Evolutionary conservation across 352 stramenopile species (phyloP).

Genomic region (Phytopythium mirpurense): DNA sequence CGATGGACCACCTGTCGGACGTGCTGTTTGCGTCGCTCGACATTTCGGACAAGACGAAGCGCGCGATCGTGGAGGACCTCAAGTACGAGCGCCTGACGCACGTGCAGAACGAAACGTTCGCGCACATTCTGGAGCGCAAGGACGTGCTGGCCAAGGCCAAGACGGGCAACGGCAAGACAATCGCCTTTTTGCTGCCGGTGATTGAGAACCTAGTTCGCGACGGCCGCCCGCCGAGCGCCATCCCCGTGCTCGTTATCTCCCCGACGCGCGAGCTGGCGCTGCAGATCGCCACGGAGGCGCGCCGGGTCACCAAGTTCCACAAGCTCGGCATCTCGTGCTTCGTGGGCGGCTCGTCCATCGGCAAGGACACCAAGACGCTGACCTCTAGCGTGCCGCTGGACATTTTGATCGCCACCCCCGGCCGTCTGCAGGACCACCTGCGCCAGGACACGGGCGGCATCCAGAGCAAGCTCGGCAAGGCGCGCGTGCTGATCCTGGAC

Average conservation of each 20-base stretch:
- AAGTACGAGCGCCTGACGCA: slow-evolving; percentile 86
- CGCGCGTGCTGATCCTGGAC: slow-evolving; percentile 85
- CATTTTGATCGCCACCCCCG: slow-evolving; percentile 95
- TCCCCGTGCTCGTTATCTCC: slow-evolving; percentile 92
- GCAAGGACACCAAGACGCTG: slow-evolving; percentile 45
- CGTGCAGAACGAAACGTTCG: slow-evolving; percentile 87
- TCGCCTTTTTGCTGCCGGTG: slow-evolving; percentile 78
- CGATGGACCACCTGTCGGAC: slow-evolving; percentile 49
- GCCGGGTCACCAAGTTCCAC: slow-evolving; percentile 86
- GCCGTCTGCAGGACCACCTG: slow-evolving; percentile 94
- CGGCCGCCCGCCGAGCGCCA: slow-evolving; percentile 58
- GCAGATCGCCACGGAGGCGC: slow-evolving; percentile 91
- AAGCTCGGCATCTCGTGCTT: slow-evolving; percentile 56
- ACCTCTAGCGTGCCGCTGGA: slow-evolving; percentile 47
- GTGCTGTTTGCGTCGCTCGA: slow-evolving; percentile 46
- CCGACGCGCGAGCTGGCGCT: slow-evolving; percentile 95
- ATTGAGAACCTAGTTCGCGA: slow-evolving; percentile 74
- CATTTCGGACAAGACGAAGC: slow-evolving; percentile 54
- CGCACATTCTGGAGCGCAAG: slow-evolving; percentile 58
- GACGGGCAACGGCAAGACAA: slow-evolving; percentile 89
- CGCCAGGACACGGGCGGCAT: slow-evolving; percentile 90
- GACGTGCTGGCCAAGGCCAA: slow-evolving; percentile 91
- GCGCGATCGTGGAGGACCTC: slow-evolving; percentile 77
- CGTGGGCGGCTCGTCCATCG: slow-evolving; percentile 89
- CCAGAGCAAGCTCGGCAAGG: slow-evolving; percentile 35